Conservation (phyloP, 1,284 basidiomycete species). For the Sphaerobolus stellatus region DNA sequence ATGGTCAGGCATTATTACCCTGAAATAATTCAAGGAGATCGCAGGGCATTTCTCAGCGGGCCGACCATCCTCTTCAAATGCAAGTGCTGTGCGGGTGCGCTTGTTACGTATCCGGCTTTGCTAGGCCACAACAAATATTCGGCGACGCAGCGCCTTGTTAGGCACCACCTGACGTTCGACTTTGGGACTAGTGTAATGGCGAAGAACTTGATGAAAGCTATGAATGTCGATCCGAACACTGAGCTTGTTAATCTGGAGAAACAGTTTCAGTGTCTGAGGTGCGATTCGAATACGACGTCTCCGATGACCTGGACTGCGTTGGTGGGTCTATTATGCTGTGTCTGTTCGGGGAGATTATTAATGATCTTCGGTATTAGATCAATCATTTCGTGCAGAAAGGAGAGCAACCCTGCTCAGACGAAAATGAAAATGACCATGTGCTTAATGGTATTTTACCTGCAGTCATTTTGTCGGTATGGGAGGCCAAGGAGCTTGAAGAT, state of each 20-base stretch:
- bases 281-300: neutral
- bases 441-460: too few relatives aligned
- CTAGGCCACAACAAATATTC: neutral
- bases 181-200: neutral
- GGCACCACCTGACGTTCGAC: neutral
- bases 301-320: neutral
- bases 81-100: neutral
- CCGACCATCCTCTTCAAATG: neutral
- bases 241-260: too few relatives aligned
- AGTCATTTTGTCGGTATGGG: too few relatives aligned
- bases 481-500: too few relatives aligned
- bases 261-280: neutral
- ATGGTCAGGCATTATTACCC: too few relatives aligned
- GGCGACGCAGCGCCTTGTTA: neutral
- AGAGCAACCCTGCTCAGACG: too few relatives aligned
- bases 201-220: neutral
- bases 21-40: too few relatives aligned
- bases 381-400: too few relatives aligned
- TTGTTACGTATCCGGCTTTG: neutral
- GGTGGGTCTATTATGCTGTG: too few relatives aligned
- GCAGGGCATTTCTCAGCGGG: neutral
- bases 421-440: too few relatives aligned
- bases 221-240: neutral
- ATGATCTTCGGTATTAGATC: too few relatives aligned
- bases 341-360: too few relatives aligned